phyloP scores from a whole-genome alignment of 176 grass and related monocot species.

The Cocos nucifera region DNA sequence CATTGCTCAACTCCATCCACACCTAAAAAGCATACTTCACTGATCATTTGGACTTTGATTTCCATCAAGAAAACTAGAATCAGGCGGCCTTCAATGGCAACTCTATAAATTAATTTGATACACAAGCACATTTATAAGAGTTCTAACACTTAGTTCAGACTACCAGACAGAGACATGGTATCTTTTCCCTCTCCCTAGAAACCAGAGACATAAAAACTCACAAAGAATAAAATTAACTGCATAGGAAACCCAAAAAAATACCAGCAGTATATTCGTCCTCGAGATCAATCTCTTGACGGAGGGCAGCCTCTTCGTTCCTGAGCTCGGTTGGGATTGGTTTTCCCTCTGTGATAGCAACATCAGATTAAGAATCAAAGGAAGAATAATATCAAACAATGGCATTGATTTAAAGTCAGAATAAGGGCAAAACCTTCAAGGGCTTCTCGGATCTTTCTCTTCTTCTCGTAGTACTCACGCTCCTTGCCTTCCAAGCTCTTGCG shows the following conservation, averaged over 20 bases:
- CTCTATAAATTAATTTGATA: no score
- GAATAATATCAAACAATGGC: not conserved
- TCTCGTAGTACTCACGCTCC: constrained; percentile 75
- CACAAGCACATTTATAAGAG: no score
- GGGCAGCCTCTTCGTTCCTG: constrained; percentile 53
- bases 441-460: constrained; percentile 71
- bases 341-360: constrained; percentile 26
- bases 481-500: constrained; percentile 69
- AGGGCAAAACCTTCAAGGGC: constrained; percentile 36
- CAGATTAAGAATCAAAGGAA: not conserved
- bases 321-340: constrained; percentile 85
- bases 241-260: not conserved
- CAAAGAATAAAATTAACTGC: no score
- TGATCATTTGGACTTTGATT: no score
- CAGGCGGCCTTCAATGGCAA: no score
- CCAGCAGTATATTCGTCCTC: constrained; percentile 58
- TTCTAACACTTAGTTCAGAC: no score
- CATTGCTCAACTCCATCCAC: no score
- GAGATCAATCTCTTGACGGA: constrained; percentile 75
- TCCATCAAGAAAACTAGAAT: no score
- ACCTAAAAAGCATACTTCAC: no score
- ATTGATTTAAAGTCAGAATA: not conserved
- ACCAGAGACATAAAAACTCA: no score
- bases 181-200: no score
- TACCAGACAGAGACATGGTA: no score